These are phyloP conservation scores for Artemisia annua DNA, from an alignment of 129 eudicot genomes.

Conservation along the genomic window DNA sequence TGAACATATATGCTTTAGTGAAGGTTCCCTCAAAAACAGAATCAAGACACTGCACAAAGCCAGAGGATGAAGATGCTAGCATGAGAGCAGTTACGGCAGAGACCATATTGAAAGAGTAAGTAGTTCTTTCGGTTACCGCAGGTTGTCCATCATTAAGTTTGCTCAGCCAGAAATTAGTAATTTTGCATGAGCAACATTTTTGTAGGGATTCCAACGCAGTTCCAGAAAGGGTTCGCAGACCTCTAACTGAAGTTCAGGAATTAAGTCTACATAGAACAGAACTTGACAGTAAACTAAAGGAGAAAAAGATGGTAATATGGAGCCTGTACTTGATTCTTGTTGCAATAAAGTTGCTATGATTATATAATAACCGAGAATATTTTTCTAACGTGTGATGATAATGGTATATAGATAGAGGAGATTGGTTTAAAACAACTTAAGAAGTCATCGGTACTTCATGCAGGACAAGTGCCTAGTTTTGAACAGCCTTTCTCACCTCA, in stretches of 20 bases:
- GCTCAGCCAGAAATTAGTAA: neutral
- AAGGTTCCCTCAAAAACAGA: slow-evolving; percentile 58
- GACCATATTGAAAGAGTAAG: slow-evolving; percentile 53
- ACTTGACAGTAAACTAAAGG: slow-evolving; percentile 65
- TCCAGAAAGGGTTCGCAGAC: slow-evolving; percentile 59
- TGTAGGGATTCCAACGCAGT: slow-evolving; percentile 71
- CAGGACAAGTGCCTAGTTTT: slow-evolving; percentile 61
- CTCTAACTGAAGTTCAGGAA: slow-evolving; percentile 60
- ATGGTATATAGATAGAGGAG: slow-evolving; percentile 53
- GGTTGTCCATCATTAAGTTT: neutral
- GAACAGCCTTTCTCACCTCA: slow-evolving; percentile 39
- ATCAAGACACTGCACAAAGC: neutral
- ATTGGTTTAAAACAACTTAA: slow-evolving; percentile 27
- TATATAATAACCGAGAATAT: neutral
- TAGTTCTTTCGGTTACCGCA: slow-evolving; percentile 1
- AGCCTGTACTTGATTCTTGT: slow-evolving; percentile 1
- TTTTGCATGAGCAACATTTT: neutral
- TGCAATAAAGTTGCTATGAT: neutral
- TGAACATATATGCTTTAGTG: slow-evolving; percentile 1
- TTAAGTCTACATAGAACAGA: slow-evolving; percentile 26
- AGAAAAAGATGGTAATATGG: slow-evolving; percentile 53
- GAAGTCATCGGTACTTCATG: slow-evolving; percentile 64
- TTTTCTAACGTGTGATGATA: neutral
- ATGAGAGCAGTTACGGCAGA: slow-evolving; percentile 26
- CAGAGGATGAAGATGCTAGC: slow-evolving; percentile 61